phyloP scores from a whole-genome alignment of 768 basidiomycete species.

The Psilocybe azurescens region DNA sequence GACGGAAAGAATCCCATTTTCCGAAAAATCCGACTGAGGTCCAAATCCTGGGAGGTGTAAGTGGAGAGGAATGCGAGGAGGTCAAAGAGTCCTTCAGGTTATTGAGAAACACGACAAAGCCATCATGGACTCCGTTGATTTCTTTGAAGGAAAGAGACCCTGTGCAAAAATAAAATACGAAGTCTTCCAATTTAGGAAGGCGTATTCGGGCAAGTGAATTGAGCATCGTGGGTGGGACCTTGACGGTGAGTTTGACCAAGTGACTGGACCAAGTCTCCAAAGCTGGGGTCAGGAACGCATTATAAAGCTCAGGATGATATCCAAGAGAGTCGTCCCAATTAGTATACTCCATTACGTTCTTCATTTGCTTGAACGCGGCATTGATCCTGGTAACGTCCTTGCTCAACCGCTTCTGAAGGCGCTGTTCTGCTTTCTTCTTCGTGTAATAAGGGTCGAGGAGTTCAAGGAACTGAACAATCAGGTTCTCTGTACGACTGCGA shows the following conservation, averaged over 20 bases:
- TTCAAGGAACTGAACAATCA: constrained; percentile 31
- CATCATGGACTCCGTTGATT: constrained; percentile 43
- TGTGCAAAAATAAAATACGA: constrained; percentile 43
- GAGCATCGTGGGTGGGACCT: constrained; percentile 44
- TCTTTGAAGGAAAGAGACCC: constrained; percentile 28
- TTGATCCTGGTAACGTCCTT: constrained; percentile 42
- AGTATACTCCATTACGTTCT: constrained; percentile 39
- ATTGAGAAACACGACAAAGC: constrained; percentile 50
- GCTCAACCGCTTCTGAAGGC: constrained; percentile 37
- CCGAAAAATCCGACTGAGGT: constrained; percentile 42
- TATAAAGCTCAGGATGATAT: constrained; percentile 42
- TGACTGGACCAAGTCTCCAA: constrained; percentile 35
- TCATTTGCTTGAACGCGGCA: constrained; percentile 36
- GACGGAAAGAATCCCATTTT: constrained; percentile 43
- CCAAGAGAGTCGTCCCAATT: constrained; percentile 41
- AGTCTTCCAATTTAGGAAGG: constrained; percentile 39
- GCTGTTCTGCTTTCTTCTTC: constrained; percentile 36
- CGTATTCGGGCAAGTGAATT: constrained; percentile 35
- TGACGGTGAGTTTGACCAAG: constrained; percentile 40
- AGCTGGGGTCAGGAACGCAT: constrained; percentile 41
- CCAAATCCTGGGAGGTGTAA: constrained; percentile 40
- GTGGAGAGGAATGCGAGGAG: constrained; percentile 43
- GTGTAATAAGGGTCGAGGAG: constrained; percentile 35
- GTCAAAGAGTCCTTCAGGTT: constrained; percentile 43
- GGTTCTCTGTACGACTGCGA: constrained; percentile 32